Conservation (phyloP, 1,284 basidiomycete species). For the Melampsora americana region DNA sequence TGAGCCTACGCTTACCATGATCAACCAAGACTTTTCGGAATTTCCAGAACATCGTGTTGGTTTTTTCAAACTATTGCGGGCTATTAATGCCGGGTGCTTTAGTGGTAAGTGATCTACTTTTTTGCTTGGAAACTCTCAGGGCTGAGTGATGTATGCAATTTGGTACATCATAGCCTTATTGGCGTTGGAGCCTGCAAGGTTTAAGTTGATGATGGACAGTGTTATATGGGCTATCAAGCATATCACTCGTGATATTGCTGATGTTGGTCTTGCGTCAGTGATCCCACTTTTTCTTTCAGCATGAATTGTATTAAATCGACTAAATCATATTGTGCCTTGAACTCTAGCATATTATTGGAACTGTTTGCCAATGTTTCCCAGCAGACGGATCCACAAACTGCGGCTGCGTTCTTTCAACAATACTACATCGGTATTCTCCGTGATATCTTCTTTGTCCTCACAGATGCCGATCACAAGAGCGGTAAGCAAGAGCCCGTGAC, state of each 20-base stretch:
- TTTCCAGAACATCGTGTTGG: slow-evolving; percentile 96
- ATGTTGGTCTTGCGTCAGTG: slow-evolving; percentile 74
- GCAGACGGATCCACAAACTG: slow-evolving; percentile 68
- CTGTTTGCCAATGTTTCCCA: slow-evolving; percentile 91
- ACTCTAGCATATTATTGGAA: slow-evolving; percentile 72
- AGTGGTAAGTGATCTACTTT: slow-evolving; percentile 18
- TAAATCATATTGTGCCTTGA: background rate
- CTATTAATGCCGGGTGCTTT: slow-evolving; percentile 87
- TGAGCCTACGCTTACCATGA: slow-evolving; percentile 96
- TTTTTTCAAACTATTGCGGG: slow-evolving; percentile 92
- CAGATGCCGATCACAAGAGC: slow-evolving; percentile 97
- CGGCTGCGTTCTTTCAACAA: slow-evolving; percentile 80
- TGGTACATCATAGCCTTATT: slow-evolving; percentile 68
- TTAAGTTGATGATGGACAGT: slow-evolving; percentile 97
- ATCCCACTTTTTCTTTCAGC: background rate
- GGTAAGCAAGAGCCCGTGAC: slow-evolving; percentile 53
- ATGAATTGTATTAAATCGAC: background rate
- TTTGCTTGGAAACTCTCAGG: background rate
- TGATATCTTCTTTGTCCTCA: slow-evolving; percentile 95
- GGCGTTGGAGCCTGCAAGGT: slow-evolving; percentile 80
- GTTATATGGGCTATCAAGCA: slow-evolving; percentile 99
- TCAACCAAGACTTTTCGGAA: slow-evolving; percentile 97
- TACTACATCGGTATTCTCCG: slow-evolving; percentile 91
- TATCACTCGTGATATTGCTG: slow-evolving; percentile 97
- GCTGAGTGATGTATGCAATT: background rate